phyloP scores from a whole-genome alignment of 2,329 filamentous ascomycete species.

The Aspergillus tanneri region DNA sequence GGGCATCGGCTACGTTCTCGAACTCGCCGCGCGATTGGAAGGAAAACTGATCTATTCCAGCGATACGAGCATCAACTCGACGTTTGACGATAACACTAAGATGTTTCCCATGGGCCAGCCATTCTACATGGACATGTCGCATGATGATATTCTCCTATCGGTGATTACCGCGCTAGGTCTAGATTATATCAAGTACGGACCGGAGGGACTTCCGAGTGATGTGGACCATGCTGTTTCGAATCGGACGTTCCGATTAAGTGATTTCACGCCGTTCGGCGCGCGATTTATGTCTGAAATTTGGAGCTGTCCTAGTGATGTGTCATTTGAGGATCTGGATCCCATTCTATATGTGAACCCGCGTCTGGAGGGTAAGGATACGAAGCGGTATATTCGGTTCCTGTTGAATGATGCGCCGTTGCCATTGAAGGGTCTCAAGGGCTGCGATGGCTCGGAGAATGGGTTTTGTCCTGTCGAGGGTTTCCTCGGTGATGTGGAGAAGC shows the following conservation, averaged over 20 bases:
- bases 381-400: slow-evolving; percentile 31
- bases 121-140: slow-evolving; percentile 55
- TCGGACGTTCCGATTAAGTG: slow-evolving; percentile 51
- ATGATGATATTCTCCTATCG: slow-evolving; percentile 55
- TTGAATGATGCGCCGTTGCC: slow-evolving; percentile 32
- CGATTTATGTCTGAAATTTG: slow-evolving; percentile 58
- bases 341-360: slow-evolving; percentile 35
- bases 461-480: slow-evolving; percentile 32
- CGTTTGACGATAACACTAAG: slow-evolving; percentile 46
- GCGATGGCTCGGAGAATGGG: slow-evolving; percentile 26
- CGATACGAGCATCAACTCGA: slow-evolving; percentile 54
- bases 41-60: slow-evolving; percentile 49
- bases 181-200: slow-evolving; percentile 50
- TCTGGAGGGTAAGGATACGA: slow-evolving; percentile 17
- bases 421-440: slow-evolving; percentile 27
- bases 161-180: slow-evolving; percentile 54
- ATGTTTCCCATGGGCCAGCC: slow-evolving; percentile 51
- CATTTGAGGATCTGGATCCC: slow-evolving; percentile 38
- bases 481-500: slow-evolving; percentile 20
- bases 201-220: slow-evolving; percentile 26
- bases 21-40: slow-evolving; percentile 51
- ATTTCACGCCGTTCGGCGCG: slow-evolving; percentile 57
- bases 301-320: slow-evolving; percentile 42
- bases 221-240: slow-evolving; percentile 47
- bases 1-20: slow-evolving; percentile 54